Evolutionary conservation across 1,284 basidiomycete genomes (phyloP).

Genomic region (Phlebopus sp.): DNA sequence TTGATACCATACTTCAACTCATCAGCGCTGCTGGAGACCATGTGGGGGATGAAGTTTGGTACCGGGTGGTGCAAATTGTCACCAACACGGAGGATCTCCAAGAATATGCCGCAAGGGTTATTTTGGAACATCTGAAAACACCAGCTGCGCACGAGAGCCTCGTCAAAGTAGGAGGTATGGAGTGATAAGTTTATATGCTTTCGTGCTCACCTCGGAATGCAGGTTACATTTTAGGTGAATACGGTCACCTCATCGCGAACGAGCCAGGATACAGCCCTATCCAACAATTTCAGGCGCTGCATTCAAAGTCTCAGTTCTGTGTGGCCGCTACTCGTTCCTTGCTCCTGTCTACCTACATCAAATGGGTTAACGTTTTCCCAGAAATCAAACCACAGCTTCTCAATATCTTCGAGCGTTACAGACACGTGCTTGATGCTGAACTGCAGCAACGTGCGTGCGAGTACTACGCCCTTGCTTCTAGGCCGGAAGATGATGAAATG

Average conservation of each 20-base stretch:
- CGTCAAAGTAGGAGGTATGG: slow-evolving; percentile 90
- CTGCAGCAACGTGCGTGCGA: slow-evolving; percentile 98
- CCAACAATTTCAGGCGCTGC: slow-evolving; percentile 93
- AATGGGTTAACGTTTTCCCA: slow-evolving; percentile 99
- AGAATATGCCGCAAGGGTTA: slow-evolving; percentile 92
- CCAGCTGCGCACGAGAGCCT: slow-evolving; percentile 95
- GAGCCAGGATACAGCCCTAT: slow-evolving; percentile 89
- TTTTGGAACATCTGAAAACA: slow-evolving; percentile 86
- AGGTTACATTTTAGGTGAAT: slow-evolving; percentile 97
- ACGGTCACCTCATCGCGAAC: slow-evolving; percentile 96
- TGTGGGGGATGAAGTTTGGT: slow-evolving; percentile 99
- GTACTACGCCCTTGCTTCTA: slow-evolving; percentile 81
- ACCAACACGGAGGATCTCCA: slow-evolving; percentile 98
- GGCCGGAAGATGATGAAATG: slow-evolving; percentile 86
- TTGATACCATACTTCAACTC: slow-evolving; percentile 93
- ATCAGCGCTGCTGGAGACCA: slow-evolving; percentile 97
- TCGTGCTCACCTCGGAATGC: slow-evolving; percentile 13
- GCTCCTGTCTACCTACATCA: slow-evolving; percentile 95
- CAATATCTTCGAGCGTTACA: slow-evolving; percentile 96
- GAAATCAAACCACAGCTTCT: slow-evolving; percentile 95
- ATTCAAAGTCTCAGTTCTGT: slow-evolving; percentile 95
- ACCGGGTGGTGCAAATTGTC: slow-evolving; percentile 96
- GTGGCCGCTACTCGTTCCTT: slow-evolving; percentile 90
- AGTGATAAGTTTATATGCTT: neutral
- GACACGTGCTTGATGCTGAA: slow-evolving; percentile 96